Base-by-base conservation (phyloP, 441 rosid genomes). In the Erodium texanum region DNA sequence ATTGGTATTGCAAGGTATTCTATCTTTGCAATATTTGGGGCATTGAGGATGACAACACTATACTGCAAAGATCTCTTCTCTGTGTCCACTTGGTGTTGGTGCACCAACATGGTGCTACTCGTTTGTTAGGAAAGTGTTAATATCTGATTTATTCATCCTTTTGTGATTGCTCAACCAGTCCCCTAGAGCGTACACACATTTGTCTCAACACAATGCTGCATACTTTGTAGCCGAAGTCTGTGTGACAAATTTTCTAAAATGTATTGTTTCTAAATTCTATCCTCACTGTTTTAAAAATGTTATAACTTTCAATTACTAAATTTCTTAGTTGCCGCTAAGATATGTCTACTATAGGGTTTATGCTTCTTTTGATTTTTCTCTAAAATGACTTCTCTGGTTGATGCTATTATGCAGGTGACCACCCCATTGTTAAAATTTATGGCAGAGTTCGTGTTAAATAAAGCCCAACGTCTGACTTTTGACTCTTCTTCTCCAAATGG, bases 401-500 rank as follows among this genome's bases (percentile, higher is more conserved):
- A 63, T 38, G 71, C 79, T 64, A 65, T 73, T 72, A 71, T 81
- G 78, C 87, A 96, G 99, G 98, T 93, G 71, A 92, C 97, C 20
- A 93, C 99, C 66, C 96, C 96, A n/a, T 72, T 92, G 85, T 73
- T 96, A 77, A 93, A 96, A 78, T 96, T 96, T 86, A 85, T 93
- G 94, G 92, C 98, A 71, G 99, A 96, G 82, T 96, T 96, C 74
- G 99, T 90, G 67, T 77, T 87, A 77, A 96, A 93, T 91, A 96
- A 93, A 80, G 85, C 92, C 69, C 98, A 93, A 71, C 96, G 98
- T 62, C 73, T 93, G 76, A 86, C 95, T 65, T 96, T 96, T 79
- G 99, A 93, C 76, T 86, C 98, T 7, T 92, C 98, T 69, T 96
- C 99, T 68, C 96, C 98, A 69, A 92, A 96, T 79, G 99, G 99